phyloP scores from a whole-genome alignment of 768 basidiomycete genomes.

The Panaeolus cyanescens region DNA sequence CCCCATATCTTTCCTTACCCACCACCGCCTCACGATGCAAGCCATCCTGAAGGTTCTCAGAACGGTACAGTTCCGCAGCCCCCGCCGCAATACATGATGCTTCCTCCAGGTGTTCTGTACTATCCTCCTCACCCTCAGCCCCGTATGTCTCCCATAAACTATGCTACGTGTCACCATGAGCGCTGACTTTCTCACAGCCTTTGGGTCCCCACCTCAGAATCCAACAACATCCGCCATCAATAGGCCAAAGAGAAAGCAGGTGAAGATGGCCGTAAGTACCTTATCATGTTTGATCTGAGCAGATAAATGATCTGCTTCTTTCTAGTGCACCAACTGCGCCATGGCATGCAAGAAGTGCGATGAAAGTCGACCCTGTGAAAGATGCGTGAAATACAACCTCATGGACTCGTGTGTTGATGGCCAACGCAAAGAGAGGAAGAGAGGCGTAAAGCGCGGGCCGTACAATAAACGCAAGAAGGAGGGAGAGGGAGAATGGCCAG shows the following conservation, averaged over 20 bases:
- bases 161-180: slow-evolving; percentile 7
- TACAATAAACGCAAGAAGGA: slow-evolving; percentile 66
- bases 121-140: slow-evolving; percentile 42
- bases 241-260: slow-evolving; percentile 79
- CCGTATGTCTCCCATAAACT: slow-evolving; percentile 25
- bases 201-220: slow-evolving; percentile 12
- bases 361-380: slow-evolving; percentile 84
- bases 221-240: slow-evolving; percentile 21
- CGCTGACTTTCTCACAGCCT: slow-evolving; percentile 22
- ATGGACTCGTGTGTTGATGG: slow-evolving; percentile 81
- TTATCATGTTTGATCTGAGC: background rate
- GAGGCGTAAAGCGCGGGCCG: slow-evolving; percentile 85
- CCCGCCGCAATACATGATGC: slow-evolving; percentile 41
- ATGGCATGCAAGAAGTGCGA: slow-evolving; percentile 89
- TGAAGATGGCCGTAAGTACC: slow-evolving; percentile 74
- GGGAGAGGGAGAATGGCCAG: slow-evolving; percentile 28
- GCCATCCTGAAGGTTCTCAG: slow-evolving; percentile 33
- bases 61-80: slow-evolving; percentile 24
- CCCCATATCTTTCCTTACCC: slow-evolving; percentile 45
- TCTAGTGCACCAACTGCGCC: slow-evolving; percentile 81
- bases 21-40: slow-evolving; percentile 36
- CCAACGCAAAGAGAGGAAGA: slow-evolving; percentile 91
- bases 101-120: slow-evolving; percentile 46
- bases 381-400: slow-evolving; percentile 89
- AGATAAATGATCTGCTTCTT: background rate